Percentiles rank a stretch among this genome's conserved stretches.
These are phyloP conservation scores for Haplosporangium sp. DNA, from an alignment of 371 early-diverging fungal genomes.

Conservation along the genomic window DNA sequence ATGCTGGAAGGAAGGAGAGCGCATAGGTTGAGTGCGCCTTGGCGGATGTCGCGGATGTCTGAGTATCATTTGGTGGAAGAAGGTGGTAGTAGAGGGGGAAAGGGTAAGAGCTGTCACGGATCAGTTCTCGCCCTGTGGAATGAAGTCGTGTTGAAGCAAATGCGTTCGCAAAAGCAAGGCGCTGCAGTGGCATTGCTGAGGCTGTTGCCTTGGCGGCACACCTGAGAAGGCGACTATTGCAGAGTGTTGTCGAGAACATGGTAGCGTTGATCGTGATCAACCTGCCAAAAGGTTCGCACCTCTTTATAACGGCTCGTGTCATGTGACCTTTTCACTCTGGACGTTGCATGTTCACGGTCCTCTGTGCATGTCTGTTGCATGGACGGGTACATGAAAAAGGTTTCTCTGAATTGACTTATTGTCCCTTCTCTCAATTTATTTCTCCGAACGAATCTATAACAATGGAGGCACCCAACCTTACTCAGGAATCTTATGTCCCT, in stretches of 20 bases:
- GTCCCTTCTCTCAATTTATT: conserved; percentile 6
- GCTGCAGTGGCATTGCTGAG: background rate
- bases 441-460: conserved; percentile 4
- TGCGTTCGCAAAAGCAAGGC: conserved; percentile 5
- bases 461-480: conserved; percentile 19
- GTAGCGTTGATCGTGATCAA: background rate
- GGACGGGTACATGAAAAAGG: background rate
- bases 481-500: conserved; percentile 15
- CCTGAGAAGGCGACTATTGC: background rate
- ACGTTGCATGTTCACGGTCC: background rate
- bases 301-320: background rate
- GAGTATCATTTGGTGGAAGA: background rate
- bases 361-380: background rate
- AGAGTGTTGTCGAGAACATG: conserved; percentile 5
- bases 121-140: conserved; percentile 9
- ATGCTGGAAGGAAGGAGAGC: conserved; percentile 39
- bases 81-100: conserved; percentile 47
- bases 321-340: background rate
- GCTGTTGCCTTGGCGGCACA: background rate
- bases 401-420: conserved; percentile 9
- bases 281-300: too few species aligned
- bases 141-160: conserved; percentile 13
- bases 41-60: background rate
- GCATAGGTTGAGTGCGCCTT: conserved; percentile 19
- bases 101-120: conserved; percentile 42